phyloP scores from a whole-genome alignment of 2,329 filamentous ascomycete species.

The Calcarisporium arbuscula region DNA sequence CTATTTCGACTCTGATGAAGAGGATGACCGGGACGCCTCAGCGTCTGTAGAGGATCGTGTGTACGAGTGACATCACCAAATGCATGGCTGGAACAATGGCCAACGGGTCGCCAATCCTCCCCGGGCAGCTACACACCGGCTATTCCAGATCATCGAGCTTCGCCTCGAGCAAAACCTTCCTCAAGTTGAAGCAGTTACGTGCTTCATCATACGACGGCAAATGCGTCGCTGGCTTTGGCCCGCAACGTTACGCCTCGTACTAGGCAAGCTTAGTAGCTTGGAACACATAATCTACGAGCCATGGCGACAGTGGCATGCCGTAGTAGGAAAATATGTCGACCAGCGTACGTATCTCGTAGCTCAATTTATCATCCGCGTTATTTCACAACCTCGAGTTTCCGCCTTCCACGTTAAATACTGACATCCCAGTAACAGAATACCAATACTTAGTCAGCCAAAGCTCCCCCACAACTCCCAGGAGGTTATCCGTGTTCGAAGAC shows the following conservation, averaged over 20 bases:
- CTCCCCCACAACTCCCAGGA: conserved; percentile 18
- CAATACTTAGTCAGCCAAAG: no score
- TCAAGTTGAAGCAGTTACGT: conserved; percentile 20
- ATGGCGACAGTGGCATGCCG: no score
- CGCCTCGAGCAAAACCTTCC: conserved; percentile 8
- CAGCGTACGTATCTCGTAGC: no score
- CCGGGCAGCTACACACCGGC: conserved; percentile 14
- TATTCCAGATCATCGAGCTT: conserved; percentile 16
- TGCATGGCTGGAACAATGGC: conserved; percentile 25
- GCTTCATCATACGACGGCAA: conserved; percentile 26
- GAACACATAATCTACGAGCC: conserved; percentile 25
- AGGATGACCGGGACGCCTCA: conserved; percentile 3
- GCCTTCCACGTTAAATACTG: no score
- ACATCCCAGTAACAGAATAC: no score
- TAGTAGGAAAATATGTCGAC: no score
- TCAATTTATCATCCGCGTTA: no score
- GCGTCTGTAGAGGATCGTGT: background rate
- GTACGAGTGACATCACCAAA: conserved; percentile 15
- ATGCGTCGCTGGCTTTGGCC: conserved; percentile 20
- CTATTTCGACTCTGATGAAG: conserved; percentile 16
- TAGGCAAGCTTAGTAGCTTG: conserved; percentile 18
- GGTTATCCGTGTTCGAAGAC: conserved; percentile 21
- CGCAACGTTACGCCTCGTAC: conserved; percentile 10
- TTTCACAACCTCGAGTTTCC: no score
- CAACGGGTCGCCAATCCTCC: conserved; percentile 17